Base-by-base conservation (phyloP, 805 yeast genomes). In the Hanseniaspora lachancei region DNA sequence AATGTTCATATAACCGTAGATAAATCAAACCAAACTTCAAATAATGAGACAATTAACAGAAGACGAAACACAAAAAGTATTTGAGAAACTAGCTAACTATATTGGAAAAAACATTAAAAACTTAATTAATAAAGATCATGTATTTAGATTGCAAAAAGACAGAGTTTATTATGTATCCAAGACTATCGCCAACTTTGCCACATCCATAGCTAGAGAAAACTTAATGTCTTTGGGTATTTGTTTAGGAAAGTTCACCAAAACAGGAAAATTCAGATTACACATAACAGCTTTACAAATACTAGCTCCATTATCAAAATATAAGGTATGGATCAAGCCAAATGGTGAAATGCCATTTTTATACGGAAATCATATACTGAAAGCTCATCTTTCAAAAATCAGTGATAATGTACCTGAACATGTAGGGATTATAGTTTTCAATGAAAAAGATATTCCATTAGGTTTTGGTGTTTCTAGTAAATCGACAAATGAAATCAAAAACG, bases 331-430 rank as follows among this genome's bases (percentile, higher is more conserved):
- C 70, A 93, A 93, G 70, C 82, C 81, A 52, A 93, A 93, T 66
- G 98, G 98, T 63, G 98, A 93, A 71, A 93, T 93, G 98, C 97
- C 98, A 15, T 93, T 84, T 68, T 72, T 93, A 61, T 93, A 93
- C 64, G 98, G 98, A 39, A 93, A 93, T 73, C 96, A 93, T 68
- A 91, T 91, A 29, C 75, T 93, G 62, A 93, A 93, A 68, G 98
- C 98, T 5, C 98, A 93, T 67, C 77, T 93, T 57, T 98, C 98
- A 38, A 84, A 89, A 64, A 88, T 93, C 86, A 85, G 95, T 55
- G 98, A 93, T 62, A 97, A 93, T 66, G 86, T 93, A 56, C 97
- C 97, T 34, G 97, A 91, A 70, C 98, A 93, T 66, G 93, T 96
- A 1, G 98, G 98, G 65, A 89, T 93, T 23, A 77, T 93, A 61